Conservation (phyloP, 2,329 filamentous ascomycete species). For the Fusarium scirpi region DNA sequence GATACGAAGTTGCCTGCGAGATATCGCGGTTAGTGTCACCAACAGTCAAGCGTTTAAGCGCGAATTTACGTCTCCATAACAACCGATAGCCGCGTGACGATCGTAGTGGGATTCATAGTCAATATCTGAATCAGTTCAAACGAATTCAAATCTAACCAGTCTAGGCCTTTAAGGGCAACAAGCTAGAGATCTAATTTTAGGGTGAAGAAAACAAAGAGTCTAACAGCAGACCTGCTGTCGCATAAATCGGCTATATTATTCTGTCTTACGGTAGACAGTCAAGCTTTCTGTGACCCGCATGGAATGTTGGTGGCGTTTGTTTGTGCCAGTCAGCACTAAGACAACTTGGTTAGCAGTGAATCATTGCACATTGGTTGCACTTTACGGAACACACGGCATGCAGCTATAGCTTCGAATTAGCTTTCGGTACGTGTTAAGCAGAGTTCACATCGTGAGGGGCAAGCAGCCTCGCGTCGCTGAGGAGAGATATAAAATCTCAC, state of each 20-base stretch:
- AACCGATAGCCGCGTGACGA: background rate
- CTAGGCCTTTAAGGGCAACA: background rate
- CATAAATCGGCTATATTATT: background rate
- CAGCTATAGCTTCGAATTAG: slow-evolving; percentile 1
- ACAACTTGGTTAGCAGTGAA: background rate
- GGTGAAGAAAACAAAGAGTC: background rate
- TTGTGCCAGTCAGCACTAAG: slow-evolving; percentile 23
- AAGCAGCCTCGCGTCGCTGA: slow-evolving; percentile 1
- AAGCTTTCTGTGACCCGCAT: background rate
- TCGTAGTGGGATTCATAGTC: background rate
- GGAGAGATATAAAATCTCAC: slow-evolving; percentile 15
- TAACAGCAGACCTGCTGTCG: background rate
- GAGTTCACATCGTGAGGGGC: background rate
- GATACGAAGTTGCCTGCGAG: background rate
- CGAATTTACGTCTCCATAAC: background rate
- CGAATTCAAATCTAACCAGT: background rate
- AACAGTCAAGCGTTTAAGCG: background rate
- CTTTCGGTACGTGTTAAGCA: slow-evolving; percentile 9
- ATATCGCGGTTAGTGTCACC: background rate
- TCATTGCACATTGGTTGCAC: background rate
- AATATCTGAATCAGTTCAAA: background rate
- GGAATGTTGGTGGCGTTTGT: slow-evolving; percentile 15
- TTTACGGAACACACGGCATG: slow-evolving; percentile 17
- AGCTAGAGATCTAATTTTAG: background rate
- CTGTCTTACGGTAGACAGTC: background rate